phyloP scores from a whole-genome alignment of 257 asterid genomes.

The Petunia secreta region DNA sequence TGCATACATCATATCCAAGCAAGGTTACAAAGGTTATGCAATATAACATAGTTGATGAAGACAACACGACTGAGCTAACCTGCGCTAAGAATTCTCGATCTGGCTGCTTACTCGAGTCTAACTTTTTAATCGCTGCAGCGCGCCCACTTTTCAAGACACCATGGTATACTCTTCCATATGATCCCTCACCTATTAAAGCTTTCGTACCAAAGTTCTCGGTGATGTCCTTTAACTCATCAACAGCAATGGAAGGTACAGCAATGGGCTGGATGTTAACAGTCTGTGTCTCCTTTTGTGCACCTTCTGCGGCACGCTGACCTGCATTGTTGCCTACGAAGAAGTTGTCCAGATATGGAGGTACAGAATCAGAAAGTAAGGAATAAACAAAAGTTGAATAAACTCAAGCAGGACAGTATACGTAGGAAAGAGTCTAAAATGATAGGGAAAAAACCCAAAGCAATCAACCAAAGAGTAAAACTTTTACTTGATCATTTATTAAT shows the following conservation, averaged over 20 bases:
- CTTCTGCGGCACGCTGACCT: conserved; percentile 56
- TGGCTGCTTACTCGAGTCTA: conserved; percentile 84
- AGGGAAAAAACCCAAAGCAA: conserved; percentile 18
- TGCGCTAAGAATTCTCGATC: conserved; percentile 85
- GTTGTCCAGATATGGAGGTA: conserved; percentile 17
- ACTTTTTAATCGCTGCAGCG: conserved; percentile 81
- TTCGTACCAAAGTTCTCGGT: conserved; percentile 65
- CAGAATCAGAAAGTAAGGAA: not conserved
- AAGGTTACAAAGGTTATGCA: conserved; percentile 3
- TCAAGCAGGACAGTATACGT: conserved; percentile 11
- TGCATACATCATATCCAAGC: not conserved
- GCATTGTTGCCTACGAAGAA: conserved; percentile 54
- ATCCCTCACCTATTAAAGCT: conserved; percentile 85
- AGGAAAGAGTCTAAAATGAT: conserved; percentile 14
- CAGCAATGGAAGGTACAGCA: conserved; percentile 69
- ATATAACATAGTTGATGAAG: conserved; percentile 10
- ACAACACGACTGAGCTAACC: conserved; percentile 40
- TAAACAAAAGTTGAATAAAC: not conserved
- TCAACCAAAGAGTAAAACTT: not conserved
- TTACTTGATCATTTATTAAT: conserved; percentile 5
- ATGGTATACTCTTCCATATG: conserved; percentile 86
- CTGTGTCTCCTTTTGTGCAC: conserved; percentile 52
- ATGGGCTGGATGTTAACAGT: conserved; percentile 71
- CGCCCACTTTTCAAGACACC: conserved; percentile 62
- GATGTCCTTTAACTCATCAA: conserved; percentile 76